Evolutionary conservation across 192 early-diverging fungal species (phyloP), one percentile per base, ranked within the genome.

Genomic region (Coemansia sp.): DNA sequence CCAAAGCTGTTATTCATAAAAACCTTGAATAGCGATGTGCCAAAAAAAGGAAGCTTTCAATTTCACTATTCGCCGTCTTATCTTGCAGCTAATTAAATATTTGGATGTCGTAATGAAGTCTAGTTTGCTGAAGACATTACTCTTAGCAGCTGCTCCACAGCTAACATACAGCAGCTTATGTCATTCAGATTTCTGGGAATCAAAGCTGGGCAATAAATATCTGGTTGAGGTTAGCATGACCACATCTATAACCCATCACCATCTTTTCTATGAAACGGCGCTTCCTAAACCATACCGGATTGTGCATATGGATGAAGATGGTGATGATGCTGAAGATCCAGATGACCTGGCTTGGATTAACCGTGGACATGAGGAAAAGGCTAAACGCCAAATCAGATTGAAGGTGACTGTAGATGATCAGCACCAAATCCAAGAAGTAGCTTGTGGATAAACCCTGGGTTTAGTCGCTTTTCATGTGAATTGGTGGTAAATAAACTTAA

Each of bases 271-370:
- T 57, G 78, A 82, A 43, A 82, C 79, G 10, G 46, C 71, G 26
- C 58, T 82, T 14, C 79, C 78, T 20, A 82, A 76, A 58, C 79
- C 74, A 11, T 76, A 82, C 46, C 66, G 66, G n/a, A 76, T 82
- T 46, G 79, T 82, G 71, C 79, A 82, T 26, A 64, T 72, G 57
- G 69, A 77, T 30, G 69, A 65, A 12, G 65, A 82, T 10, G 74
- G 79, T 20, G 71, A 82, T 45, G 71, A 82, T 26, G 70, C 70
- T 21, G 71, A 76, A 20, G 71, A 82, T 14, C 59, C 68, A 16
- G 79, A 82, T n/a, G 74, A 82, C 36, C 63, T 76, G 74, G 68
- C 64, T 46, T 76, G 67, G 79, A 46, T 82, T 30, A 82, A 76
- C 43, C 60, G 56, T 12, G 79, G 79, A 0, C 74, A 73, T 23